Base-by-base conservation (phyloP, 768 basidiomycete genomes). In the Auricularia sp. region DNA sequence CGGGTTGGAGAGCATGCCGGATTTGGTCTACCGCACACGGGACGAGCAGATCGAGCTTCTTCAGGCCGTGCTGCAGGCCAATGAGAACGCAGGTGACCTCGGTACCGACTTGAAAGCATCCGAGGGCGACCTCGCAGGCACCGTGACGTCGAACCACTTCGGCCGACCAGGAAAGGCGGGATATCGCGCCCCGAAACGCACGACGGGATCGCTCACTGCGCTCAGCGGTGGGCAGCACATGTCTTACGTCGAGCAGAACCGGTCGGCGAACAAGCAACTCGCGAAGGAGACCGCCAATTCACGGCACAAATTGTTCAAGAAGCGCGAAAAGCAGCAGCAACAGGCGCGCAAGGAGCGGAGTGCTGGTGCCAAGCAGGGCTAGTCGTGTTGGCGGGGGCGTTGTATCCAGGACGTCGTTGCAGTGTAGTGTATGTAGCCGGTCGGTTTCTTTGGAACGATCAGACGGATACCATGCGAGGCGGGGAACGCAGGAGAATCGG, bases 11-110 rank as follows among this genome's bases (percentile, higher is more conserved):
- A 80, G 82, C 53, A 81, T 94, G 68, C 86, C 89, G 3, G 90
- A 93, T 71, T 81, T 98, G 62, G 97, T 98, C 61, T 99, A 96
- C 79, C 86, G 84, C 71, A 92, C 91, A 47, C 84, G 85, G 71
- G 87, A 93, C 70, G 91, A 97, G 71, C 96, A 98, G 77, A 96
- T 98, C 65, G 96, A 98, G 73, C 85, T 99, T 18, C 81, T 99
- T n/a, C 89, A 91, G 65, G 88, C 91, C 5, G 95, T 98, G 18
- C 80, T 98, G 21, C 80, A 93, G 67, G 91, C 93, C 36, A 93
- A 90, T 74, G 96, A 97, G 73, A 87, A 85, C 68, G 91, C 89
- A 70, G 93, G 91, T 16, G 92, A 94, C 70, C 83, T 93, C 61
- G 93, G 91, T 42, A 82, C 85, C 39, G 95, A 95, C 72, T 83